Base-by-base conservation (phyloP, 208 protist species). In the Wallacemonas rigidus region DNA sequence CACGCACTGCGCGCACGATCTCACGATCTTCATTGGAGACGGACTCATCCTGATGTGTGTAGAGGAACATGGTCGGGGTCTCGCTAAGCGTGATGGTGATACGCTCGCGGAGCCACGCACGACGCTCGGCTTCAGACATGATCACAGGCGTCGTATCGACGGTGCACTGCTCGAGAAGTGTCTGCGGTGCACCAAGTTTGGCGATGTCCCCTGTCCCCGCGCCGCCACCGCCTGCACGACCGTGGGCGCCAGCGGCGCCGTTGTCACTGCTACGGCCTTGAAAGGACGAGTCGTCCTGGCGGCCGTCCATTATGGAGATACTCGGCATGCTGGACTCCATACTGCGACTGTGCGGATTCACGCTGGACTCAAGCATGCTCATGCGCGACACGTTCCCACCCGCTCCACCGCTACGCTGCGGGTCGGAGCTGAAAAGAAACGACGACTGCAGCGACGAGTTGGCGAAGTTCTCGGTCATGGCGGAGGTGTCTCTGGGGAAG, bases 31-130 rank as follows among this genome's bases (percentile, higher is more conserved):
- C 89, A 67, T 86, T 88, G 43, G 83, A 83, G 47, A 97, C 89
- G 35, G 81, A 76, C 72, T 96, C 94, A 79, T 97, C 94, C 65
- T 92, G 90, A 60, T 95, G 89, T 11, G 45, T 79, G 75, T 92
- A 97, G 1, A 97, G 72, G 67, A 95, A 93, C 26, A 95, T 85
- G 40, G 90, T 95, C 3, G 90, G 90, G 8, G 94, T 97, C 76
- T 97, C 91, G 12, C 67, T 70, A 11, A 97, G 79, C 36, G 81
- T 79, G 60, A 97, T 68, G 51, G 81, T 90, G 39, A 83, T 94
- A 60, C 87, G 81, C 15, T 61, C 74, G 15, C 83, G 70, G 48
- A 83, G 43, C 90, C 90, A 96, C 64, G 57, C 71, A 17, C 75
- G 77, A 9, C 79, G 75, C 71, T 94, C 82, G 1, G 71, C 73